Evolutionary conservation across 805 yeast genomes (phyloP).

Genomic region (Metschnikowia santaceciliae): DNA sequence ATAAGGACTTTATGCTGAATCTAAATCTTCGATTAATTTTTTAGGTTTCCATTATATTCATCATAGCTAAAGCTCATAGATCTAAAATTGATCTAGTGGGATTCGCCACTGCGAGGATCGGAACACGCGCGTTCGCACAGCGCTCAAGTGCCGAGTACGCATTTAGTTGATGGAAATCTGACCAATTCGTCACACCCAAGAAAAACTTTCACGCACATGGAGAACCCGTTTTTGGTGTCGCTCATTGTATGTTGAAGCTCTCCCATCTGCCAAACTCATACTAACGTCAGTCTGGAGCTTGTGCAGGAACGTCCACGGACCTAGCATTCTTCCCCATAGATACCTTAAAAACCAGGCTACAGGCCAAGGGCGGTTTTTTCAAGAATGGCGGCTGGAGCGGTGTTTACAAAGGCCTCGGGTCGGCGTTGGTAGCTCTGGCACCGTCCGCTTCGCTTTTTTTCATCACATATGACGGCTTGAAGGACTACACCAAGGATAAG

Average conservation of each 20-base stretch:
- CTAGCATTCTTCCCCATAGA: slow-evolving; percentile 94
- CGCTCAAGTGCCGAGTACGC: neutral
- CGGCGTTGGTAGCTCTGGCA: slow-evolving; percentile 91
- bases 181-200: neutral
- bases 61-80: too few species aligned
- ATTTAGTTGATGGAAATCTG: neutral
- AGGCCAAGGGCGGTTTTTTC: slow-evolving; percentile 93
- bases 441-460: slow-evolving; percentile 55
- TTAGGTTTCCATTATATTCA: too few species aligned
- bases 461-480: slow-evolving; percentile 78
- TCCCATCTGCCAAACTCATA: neutral
- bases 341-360: slow-evolving; percentile 88
- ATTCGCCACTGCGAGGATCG: neutral
- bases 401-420: slow-evolving; percentile 86
- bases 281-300: slow-evolving; percentile 66
- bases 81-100: too few species aligned
- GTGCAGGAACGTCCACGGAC: slow-evolving; percentile 96
- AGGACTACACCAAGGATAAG: slow-evolving; percentile 38
- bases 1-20: too few species aligned
- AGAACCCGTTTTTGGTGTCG: slow-evolving; percentile 29
- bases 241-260: slow-evolving; percentile 27
- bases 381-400: slow-evolving; percentile 91
- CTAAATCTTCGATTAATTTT: too few species aligned
- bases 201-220: slow-evolving; percentile 18
- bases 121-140: neutral